Base-by-base conservation (phyloP, 208 protist species). In the Leptomonas seymouri region DNA sequence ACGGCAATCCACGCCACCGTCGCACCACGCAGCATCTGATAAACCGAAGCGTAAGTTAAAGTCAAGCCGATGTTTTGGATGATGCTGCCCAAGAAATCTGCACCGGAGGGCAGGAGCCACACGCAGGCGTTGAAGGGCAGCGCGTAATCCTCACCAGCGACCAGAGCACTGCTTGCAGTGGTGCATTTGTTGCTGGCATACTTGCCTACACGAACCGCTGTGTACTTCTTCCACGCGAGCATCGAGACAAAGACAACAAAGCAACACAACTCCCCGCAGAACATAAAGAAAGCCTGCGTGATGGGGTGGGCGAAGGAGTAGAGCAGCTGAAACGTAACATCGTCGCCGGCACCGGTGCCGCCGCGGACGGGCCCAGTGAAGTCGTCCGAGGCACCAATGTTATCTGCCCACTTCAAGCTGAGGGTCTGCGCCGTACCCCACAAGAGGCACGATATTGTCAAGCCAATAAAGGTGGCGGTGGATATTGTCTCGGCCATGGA, bases 21-120 rank as follows among this genome's bases (percentile, higher is more conserved):
- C 20, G 92, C 78, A 7, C 95, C 97, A 64, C 95, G 84, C 56
- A 98, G 78, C 91, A 98, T 97, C 78, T 98, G 91, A 60, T 94
- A 97, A 9, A 96, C 82, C n/a, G 87, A 97, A 12, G 90, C 91
- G 67, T 87, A 78, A 20, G 97, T 97, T 23, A 94, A 85, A 25
- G 84, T 84, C 54, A 98, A 81, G 50, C 90, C 93, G 16, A 97
- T 72, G 67, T 89, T 94, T 68, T 97, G 93, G n/a, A 97, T 67
- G 16, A 90, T 84, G 36, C 80, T 91, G 4, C 93, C 93, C 2
- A 87, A 44, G 55, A 98, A 85, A 62, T 97, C 93, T 1, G 92
- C 90, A 16, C 78, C 86, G 23, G 74, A 67, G 12, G 89, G 71
- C 41, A 93, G 59, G 39, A 93, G 63, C 56, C 74, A 93, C n/a